Evolutionary conservation across 805 yeast species (phyloP), one percentile per base, ranked within the genome.

Genomic region (Metschnikowia cerradonensis): DNA sequence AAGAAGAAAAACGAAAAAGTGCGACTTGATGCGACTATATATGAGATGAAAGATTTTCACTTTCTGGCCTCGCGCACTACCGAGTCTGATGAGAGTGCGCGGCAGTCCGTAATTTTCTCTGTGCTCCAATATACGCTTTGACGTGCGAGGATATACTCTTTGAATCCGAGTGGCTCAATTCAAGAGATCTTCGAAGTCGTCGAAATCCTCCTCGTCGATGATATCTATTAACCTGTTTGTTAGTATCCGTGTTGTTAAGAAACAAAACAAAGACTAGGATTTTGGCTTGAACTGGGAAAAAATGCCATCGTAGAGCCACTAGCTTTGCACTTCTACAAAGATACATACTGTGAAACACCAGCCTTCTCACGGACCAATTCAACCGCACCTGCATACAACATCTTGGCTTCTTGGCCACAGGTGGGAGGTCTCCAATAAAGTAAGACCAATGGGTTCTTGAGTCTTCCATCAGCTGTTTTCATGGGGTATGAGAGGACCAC

Each of bases 401-500:
- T 91, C 66, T 86, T 83, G 61, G 79, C 75, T 49, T 86, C 88
- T 63, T 86, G 92, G 15, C 88, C 85, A n/a, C 89, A 77, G 0
- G 96, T 89, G 23, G 84, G 85, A 3, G 97, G 97, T 53, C 88
- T 79, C 84, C 91, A 91, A 66, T 90, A 91, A n/a, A 91, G 59
- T 64, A 91, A 67, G 1, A 90, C 88, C 54, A 86, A 76, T 3
- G 96, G 97, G 8, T 81, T 76, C 43, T 82, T 78, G 60, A 79
- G 76, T 49, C 95, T 75, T 0, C 96, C 96, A 60, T 90, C 97
- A 32, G 71, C 64, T 7, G 79, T 67, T 22, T 79, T 80, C 60
- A 83, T 67, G 6, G 96, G 96, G 60, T 89, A 85, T 11, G 95
- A 88, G 51, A 90, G 67, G 5, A 90, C 75, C 6, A 90, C 71